Evolutionary conservation across 257 asterid genomes (phyloP).

Genomic region (Petunia secreta): DNA sequence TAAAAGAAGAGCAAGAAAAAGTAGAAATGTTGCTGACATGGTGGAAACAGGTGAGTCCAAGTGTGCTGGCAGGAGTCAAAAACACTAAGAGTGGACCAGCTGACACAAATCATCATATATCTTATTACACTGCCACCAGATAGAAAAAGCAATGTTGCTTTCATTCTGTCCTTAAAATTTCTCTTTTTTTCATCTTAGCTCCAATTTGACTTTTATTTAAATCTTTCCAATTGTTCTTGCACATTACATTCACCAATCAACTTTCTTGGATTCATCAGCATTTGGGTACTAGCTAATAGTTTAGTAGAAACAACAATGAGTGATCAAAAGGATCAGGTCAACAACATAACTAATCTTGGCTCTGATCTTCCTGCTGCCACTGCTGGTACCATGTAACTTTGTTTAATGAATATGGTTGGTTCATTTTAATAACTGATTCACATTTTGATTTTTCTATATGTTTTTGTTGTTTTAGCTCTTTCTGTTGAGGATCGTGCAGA

Average conservation of each 20-base stretch:
- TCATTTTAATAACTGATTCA: not conserved
- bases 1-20: not conserved
- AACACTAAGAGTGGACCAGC: not conserved
- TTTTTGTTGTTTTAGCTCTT: constrained; percentile 1
- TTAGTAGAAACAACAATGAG: not conserved
- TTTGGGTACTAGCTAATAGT: not conserved
- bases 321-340: constrained; percentile 26
- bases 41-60: not conserved
- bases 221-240: not conserved
- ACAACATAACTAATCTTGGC: not conserved
- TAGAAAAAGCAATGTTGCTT: not conserved
- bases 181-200: not conserved
- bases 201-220: not conserved
- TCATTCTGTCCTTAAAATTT: not conserved
- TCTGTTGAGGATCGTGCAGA: constrained; percentile 28
- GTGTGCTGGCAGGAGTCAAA: constrained; percentile 22
- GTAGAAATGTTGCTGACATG: not conserved
- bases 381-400: constrained; percentile 12
- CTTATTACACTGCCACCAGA: constrained; percentile 19
- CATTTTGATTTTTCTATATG: not conserved
- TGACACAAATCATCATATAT: constrained; percentile 2
- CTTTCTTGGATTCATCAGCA: not conserved
- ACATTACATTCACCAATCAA: constrained; percentile 4
- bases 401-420: not conserved
- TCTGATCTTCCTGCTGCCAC: constrained; percentile 27